These are phyloP conservation scores for Acanthamoeba castellanii DNA, from an alignment of 208 protist genomes.

Conservation along the genomic window DNA sequence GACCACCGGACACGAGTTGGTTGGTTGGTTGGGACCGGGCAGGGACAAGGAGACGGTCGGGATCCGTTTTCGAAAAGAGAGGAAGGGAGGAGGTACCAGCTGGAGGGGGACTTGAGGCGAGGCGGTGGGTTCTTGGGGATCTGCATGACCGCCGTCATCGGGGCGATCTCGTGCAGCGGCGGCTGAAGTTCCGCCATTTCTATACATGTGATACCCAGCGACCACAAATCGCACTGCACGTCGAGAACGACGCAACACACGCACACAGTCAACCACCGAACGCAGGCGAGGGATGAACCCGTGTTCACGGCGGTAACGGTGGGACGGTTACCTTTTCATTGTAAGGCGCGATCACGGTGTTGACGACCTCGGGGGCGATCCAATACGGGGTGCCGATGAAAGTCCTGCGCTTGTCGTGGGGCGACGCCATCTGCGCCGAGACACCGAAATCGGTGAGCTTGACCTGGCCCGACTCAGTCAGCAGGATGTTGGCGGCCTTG, in stretches of 20 bases:
- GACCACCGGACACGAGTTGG: neutral
- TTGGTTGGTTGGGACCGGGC: too few species aligned
- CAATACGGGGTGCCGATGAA: conserved; percentile 92
- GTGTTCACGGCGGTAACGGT: neutral
- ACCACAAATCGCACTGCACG: conserved; percentile 95
- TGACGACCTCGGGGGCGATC: conserved; percentile 78
- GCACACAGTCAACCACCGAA: neutral
- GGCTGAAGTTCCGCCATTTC: conserved; percentile 96
- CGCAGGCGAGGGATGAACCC: too few species aligned
- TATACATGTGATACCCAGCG: conserved; percentile 96
- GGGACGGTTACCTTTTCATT: conserved; percentile 45
- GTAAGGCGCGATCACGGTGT: conserved; percentile 64
- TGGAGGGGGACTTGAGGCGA: conserved; percentile 44
- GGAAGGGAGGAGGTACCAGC: neutral
- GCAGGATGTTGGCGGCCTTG: conserved; percentile 85
- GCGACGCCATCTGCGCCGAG: conserved; percentile 90
- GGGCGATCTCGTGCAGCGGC: conserved; percentile 93
- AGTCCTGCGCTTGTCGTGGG: conserved; percentile 90
- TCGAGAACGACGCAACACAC: neutral
- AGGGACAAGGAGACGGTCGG: too few species aligned
- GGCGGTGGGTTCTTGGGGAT: conserved; percentile 85
- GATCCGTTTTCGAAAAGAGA: too few species aligned
- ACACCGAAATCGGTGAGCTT: conserved; percentile 89
- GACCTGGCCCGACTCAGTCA: conserved; percentile 72
- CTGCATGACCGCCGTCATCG: conserved; percentile 89